Evolutionary conservation across 768 basidiomycete species (phyloP), one percentile per base, ranked within the genome.

Genomic region (Porpolomopsis calyptriformis): DNA sequence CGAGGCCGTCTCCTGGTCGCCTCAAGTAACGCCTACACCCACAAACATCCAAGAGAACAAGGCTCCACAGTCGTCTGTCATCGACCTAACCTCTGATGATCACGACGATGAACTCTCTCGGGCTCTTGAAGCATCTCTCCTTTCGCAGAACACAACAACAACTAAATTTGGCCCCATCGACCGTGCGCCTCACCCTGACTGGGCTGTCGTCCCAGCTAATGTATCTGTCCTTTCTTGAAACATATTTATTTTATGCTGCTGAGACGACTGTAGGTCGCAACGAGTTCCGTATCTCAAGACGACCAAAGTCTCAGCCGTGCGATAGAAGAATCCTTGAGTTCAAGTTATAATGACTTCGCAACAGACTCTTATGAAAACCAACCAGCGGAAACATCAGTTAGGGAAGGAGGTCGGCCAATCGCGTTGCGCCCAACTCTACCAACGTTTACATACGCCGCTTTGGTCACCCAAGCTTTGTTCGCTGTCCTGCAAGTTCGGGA

Each of bases 201-300:
- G 82, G 83, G 78, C 80, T 40, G 60, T 85, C 57, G 82, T 84
- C 6, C 75, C 77, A 16, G 77, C 82, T 4, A 77, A 81, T 57
- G 83, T 83, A 64, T 56, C 59, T 58, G 54, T 41, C 24, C 43
- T 35, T 47, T 46, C 19, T 37, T 43, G 35, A 29, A 16, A 41
- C 27, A 9, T 16, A 27, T 43, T 8, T 31, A 8, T 6, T 34
- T 12, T 27, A 2, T 7, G 23, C 22, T 8, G 14, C 24, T 29
- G 31, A 44, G n/a, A 33, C 22, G 16, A 42, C 14, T 3, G 40
- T 58, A 69, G 69, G 63, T 58, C 41, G 60, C 60, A 47, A 57
- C 50, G 45, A 59, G 45, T 16, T 50, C 63, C 25, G 63, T 72
- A 18, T 69, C 69, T 2, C 70, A 70, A 19, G 80, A 82, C n/a